These are phyloP conservation scores for Escovopsis sp. DNA, from an alignment of 2,329 filamentous ascomycete genomes.

Conservation along the genomic window DNA sequence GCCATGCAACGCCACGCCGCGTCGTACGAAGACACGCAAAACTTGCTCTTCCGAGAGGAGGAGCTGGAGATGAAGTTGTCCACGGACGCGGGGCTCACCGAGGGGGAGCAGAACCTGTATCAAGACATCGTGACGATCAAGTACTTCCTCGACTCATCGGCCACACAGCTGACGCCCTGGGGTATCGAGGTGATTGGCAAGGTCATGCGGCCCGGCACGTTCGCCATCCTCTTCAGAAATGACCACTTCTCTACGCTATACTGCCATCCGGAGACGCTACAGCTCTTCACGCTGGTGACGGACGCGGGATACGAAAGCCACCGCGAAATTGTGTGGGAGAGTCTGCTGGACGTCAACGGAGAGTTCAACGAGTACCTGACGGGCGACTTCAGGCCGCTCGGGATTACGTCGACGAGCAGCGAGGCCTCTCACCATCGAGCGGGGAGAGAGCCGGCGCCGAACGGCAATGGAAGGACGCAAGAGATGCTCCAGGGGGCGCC, in stretches of 20 bases:
- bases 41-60: conserved; percentile 75
- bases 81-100: conserved; percentile 36
- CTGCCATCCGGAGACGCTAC: conserved; percentile 62
- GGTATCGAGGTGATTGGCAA: conserved; percentile 62
- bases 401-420: conserved; percentile 23
- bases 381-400: conserved; percentile 79
- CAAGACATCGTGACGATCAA: conserved; percentile 78
- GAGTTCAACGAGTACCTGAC: conserved; percentile 71
- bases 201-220: conserved; percentile 56
- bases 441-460: conserved; percentile 30
- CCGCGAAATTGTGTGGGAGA: conserved; percentile 93
- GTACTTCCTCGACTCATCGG: conserved; percentile 60
- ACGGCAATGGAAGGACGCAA: conserved; percentile 14
- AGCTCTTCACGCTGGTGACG: conserved; percentile 74
- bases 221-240: conserved; percentile 89
- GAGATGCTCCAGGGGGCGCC: conserved; percentile 13
- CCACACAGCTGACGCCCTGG: conserved; percentile 74
- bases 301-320: conserved; percentile 81
- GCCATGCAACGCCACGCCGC: conserved; percentile 61
- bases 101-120: conserved; percentile 63
- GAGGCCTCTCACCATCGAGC: conserved; percentile 7
- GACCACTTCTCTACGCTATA: conserved; percentile 94
- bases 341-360: conserved; percentile 74
- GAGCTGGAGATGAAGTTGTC: conserved; percentile 68
- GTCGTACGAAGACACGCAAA: conserved; percentile 85